Evolutionary conservation across 192 early-diverging fungal genomes (phyloP).

Genomic region (Coemansia sp.): DNA sequence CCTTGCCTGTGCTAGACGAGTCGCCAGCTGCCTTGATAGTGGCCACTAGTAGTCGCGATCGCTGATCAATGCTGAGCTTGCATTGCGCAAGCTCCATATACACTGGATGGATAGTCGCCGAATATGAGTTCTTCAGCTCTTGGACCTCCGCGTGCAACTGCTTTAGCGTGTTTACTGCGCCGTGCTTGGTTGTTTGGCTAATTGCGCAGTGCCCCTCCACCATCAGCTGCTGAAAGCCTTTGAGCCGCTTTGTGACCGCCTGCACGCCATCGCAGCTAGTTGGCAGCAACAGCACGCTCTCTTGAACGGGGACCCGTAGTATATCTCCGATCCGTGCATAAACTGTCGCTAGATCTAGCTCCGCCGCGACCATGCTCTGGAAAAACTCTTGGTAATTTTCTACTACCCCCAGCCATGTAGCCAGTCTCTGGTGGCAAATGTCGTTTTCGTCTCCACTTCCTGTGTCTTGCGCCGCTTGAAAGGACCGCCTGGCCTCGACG

Average conservation of each 20-base stretch:
- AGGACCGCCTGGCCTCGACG: constrained; percentile 9
- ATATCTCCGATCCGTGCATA: constrained; percentile 52
- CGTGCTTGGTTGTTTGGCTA: constrained; percentile 22
- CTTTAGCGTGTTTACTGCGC: constrained; percentile 18
- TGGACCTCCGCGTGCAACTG: constrained; percentile 10
- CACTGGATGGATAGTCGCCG: constrained; percentile 12
- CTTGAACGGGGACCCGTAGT: constrained; percentile 32
- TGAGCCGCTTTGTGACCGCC: constrained; percentile 25
- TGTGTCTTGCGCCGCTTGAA: constrained; percentile 25
- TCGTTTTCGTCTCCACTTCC: constrained; percentile 41
- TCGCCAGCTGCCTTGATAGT: constrained; percentile 16
- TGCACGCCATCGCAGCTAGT: constrained; percentile 27
- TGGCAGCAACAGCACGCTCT: constrained; percentile 29
- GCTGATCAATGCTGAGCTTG: constrained; percentile 6
- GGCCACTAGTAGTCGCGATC: constrained; percentile 16
- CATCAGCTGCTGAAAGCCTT: constrained; percentile 44
- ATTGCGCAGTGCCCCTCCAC: constrained; percentile 47
- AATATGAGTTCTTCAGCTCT: constrained; percentile 15
- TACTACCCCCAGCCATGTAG: constrained; percentile 34
- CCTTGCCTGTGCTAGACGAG: background rate
- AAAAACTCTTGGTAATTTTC: constrained; percentile 47
- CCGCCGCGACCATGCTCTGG: constrained; percentile 49
- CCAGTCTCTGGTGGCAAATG: constrained; percentile 44
- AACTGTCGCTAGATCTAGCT: constrained; percentile 49
- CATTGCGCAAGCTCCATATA: constrained; percentile 27